Conservation (phyloP, 768 basidiomycete species). For the Russula lepida region DNA sequence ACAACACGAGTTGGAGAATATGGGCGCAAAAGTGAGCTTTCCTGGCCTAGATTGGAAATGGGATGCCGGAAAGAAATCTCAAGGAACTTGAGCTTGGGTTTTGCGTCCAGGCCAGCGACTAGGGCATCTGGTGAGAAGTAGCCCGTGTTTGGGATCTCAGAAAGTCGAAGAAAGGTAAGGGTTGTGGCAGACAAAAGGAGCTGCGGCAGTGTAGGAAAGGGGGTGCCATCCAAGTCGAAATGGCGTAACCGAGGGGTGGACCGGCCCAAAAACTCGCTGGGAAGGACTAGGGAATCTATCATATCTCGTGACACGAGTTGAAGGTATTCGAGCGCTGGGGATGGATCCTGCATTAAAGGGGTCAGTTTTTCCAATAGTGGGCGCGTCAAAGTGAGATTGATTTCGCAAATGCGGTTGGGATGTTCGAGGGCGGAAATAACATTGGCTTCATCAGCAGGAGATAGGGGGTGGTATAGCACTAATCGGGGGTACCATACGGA, state of each 20-base stretch:
- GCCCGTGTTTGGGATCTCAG: constrained; percentile 3
- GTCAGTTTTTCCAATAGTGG: not conserved
- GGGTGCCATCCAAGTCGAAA: not conserved
- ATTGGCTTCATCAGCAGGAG: constrained; percentile 3
- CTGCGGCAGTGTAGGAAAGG: constrained; percentile 4
- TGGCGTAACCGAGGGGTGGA: constrained; percentile 2
- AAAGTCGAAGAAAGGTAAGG: constrained; percentile 7
- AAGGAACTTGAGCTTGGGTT: not conserved
- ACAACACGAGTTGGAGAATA: not conserved
- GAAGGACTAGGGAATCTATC: constrained; percentile 2
- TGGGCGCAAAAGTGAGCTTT: not conserved
- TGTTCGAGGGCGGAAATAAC: not conserved
- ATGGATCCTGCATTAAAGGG: not conserved
- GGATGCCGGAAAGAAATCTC: not conserved
- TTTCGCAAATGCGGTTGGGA: constrained; percentile 10
- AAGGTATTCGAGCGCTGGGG: not conserved
- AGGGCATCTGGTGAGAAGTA: constrained; percentile 7
- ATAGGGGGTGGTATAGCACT: not conserved
- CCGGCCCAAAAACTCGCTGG: constrained; percentile 1
- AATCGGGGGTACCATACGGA: constrained; percentile 12
- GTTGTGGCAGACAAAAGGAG: constrained; percentile 5
- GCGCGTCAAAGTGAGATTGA: constrained; percentile 13
- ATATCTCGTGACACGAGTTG: not conserved
- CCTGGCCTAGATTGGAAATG: not conserved
- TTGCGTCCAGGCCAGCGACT: constrained; percentile 1